Conservation (phyloP, 345 rosid genomes). For the Barbarea vulgaris region DNA sequence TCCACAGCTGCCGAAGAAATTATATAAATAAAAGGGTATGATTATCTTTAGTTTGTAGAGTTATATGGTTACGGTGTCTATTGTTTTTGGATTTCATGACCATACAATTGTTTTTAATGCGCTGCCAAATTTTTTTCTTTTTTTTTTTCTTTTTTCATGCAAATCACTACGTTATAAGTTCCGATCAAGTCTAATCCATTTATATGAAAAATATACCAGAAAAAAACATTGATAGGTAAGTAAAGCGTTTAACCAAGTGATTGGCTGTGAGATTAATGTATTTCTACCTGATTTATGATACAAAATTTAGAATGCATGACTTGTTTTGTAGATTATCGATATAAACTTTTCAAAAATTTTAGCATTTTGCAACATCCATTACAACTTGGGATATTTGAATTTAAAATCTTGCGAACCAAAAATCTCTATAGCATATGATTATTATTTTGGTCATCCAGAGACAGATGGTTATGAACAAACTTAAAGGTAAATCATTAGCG, state of each 20-base stretch:
- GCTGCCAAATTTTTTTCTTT: too few relatives aligned
- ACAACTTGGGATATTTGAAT: not conserved
- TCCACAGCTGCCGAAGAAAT: not conserved
- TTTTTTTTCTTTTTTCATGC: too few relatives aligned
- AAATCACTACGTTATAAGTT: not conserved
- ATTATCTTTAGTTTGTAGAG: not conserved
- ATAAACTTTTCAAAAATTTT: not conserved
- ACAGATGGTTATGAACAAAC: not conserved
- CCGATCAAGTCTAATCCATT: not conserved
- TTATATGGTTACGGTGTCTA: not conserved
- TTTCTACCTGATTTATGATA: not conserved
- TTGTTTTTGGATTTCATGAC: not conserved
- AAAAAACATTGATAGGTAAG: not conserved
- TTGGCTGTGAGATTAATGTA: not conserved
- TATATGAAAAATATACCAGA: too few relatives aligned
- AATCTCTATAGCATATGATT: not conserved
- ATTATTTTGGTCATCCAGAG: not conserved
- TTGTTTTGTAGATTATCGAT: not conserved
- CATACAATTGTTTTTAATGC: not conserved
- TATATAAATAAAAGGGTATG: not conserved
- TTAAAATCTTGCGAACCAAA: not conserved
- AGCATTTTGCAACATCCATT: conserved; percentile 5
- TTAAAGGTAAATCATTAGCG: not conserved
- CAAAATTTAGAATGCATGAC: not conserved
- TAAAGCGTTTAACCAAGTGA: not conserved